phyloP scores from a whole-genome alignment of 2,329 filamentous ascomycete genomes.

The Fonsecaea pedrosoi region DNA sequence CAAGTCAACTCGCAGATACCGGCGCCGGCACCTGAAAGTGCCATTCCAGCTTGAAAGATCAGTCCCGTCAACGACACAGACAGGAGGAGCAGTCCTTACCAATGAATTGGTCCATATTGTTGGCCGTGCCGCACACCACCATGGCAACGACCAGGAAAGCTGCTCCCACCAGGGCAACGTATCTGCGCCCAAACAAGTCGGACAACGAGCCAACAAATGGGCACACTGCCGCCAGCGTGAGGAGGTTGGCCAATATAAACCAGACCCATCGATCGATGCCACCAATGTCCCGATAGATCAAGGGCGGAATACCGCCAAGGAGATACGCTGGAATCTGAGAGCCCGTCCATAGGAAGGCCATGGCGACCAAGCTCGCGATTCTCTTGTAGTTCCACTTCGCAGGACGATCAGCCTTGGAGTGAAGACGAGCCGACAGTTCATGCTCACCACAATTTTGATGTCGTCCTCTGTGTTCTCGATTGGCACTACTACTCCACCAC shows the following conservation, averaged over 20 bases:
- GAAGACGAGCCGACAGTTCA: too few relatives aligned
- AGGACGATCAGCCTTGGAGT: too few relatives aligned
- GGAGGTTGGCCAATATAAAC: conserved; percentile 61
- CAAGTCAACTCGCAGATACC: conserved; percentile 73
- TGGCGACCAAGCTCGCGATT: conserved; percentile 61
- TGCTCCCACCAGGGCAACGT: conserved; percentile 64
- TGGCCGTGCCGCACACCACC: conserved; percentile 64
- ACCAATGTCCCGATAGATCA: conserved; percentile 67
- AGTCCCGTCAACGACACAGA: too few relatives aligned
- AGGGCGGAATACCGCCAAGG: conserved; percentile 58
- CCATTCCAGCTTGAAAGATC: conserved; percentile 56
- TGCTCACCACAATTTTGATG: too few relatives aligned
- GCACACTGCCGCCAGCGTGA: conserved; percentile 63
- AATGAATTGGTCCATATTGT: conserved; percentile 64
- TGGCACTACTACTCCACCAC: too few relatives aligned
- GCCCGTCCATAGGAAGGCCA: conserved; percentile 68
- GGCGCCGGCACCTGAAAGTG: conserved; percentile 68
- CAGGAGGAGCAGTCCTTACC: conserved; percentile 7
- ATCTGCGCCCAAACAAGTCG: conserved; percentile 67
- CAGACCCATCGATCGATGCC: conserved; percentile 66
- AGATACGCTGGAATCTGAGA: conserved; percentile 65
- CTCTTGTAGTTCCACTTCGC: too few relatives aligned
- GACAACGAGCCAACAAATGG: conserved; percentile 71
- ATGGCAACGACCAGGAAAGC: conserved; percentile 63
- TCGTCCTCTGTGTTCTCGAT: too few relatives aligned